Evolutionary conservation across 2,329 filamentous ascomycete genomes (phyloP).

Genomic region (Nemania diffusa): DNA sequence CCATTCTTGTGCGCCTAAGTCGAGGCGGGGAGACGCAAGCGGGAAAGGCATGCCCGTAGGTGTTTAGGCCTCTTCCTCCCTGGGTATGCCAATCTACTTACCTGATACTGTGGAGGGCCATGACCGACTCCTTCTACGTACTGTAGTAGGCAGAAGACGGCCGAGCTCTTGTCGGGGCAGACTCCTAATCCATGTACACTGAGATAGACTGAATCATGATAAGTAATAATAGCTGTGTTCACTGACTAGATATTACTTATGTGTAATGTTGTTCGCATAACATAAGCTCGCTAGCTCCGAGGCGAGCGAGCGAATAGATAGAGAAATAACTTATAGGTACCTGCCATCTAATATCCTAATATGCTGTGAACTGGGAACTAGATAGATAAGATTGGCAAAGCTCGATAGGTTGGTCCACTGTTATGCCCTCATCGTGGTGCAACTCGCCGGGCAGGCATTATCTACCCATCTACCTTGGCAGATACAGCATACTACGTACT

Average conservation of each 20-base stretch:
- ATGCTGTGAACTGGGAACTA: background rate
- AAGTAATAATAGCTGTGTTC: background rate
- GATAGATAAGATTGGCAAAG: background rate
- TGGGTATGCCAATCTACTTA: background rate
- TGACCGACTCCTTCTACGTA: conserved; percentile 6
- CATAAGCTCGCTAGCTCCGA: background rate
- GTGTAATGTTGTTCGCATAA: background rate
- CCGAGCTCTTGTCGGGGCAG: background rate
- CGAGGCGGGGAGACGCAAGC: conserved; percentile 10
- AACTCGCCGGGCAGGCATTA: background rate
- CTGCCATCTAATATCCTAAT: too few relatives aligned
- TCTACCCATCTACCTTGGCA: background rate
- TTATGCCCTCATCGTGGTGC: background rate
- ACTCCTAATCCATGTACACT: background rate
- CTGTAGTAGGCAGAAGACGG: background rate
- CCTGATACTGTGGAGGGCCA: conserved; percentile 1
- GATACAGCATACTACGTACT: too few relatives aligned
- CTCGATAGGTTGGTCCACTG: background rate
- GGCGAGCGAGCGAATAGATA: background rate
- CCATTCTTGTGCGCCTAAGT: conserved; percentile 10
- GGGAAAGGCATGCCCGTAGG: background rate
- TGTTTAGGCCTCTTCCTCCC: conserved; percentile 1
- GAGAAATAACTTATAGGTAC: background rate
- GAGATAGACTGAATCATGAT: conserved; percentile 9
- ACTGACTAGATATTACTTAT: background rate